A percentile compares a stretch with the other conserved stretches of the same genome.
Evolutionary conservation across 148 eudicot species (phyloP).

Genomic region (Spergularia bocconei): DNA sequence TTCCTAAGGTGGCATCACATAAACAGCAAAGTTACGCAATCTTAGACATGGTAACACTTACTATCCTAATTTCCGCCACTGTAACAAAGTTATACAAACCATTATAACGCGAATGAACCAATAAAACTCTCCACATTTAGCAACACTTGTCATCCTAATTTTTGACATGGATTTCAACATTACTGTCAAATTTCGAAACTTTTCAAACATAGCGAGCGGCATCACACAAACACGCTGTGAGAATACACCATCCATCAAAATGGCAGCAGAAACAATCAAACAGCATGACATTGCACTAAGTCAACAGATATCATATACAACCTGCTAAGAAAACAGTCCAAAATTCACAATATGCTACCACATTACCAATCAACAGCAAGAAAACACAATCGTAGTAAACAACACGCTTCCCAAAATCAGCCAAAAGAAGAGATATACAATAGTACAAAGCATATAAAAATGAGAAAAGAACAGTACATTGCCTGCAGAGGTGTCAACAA

Average conservation of each 20-base stretch:
- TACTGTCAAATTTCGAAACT: too few relatives aligned
- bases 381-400: background rate
- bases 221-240: background rate
- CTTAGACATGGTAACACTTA: background rate
- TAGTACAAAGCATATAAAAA: background rate
- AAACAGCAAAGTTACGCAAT: background rate
- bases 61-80: too few relatives aligned
- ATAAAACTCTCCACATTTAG: background rate
- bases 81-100: background rate
- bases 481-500: conserved; percentile 79
- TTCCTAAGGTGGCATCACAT: background rate
- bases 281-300: conserved; percentile 9
- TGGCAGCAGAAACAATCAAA: background rate
- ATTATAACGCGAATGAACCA: background rate
- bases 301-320: background rate
- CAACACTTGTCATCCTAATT: background rate
- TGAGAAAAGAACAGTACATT: conserved; percentile 54
- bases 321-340: background rate
- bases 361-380: conserved; percentile 8
- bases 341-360: background rate
- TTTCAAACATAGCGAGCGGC: background rate
- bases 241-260: background rate
- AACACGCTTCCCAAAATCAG: background rate
- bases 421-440: background rate
- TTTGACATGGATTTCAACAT: too few relatives aligned